These are phyloP conservation scores for Aquanectria penicillioides DNA, from an alignment of 2,329 filamentous ascomycete genomes.

Conservation along the genomic window DNA sequence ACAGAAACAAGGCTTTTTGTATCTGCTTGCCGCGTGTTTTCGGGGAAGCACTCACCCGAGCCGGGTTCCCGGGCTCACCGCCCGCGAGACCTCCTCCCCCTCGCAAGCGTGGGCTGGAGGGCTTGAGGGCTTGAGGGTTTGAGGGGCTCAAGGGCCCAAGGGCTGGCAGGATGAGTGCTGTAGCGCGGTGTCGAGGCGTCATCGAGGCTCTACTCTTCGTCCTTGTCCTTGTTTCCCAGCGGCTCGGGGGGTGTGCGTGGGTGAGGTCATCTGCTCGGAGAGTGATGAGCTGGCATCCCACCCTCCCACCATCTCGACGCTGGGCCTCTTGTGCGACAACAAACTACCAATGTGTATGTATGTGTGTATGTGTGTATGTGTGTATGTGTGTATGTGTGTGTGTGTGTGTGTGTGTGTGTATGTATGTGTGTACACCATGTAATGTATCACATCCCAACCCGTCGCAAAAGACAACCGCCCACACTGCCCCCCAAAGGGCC, in stretches of 20 bases:
- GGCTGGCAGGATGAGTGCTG: no score
- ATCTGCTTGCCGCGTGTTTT: background rate
- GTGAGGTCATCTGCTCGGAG: slow-evolving; percentile 48
- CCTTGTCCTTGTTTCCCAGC: background rate
- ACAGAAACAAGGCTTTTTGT: background rate
- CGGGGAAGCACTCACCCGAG: slow-evolving; percentile 31
- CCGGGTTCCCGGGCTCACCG: slow-evolving; percentile 39
- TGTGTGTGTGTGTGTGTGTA: no score
- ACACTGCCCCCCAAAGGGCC: background rate
- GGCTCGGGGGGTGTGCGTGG: background rate
- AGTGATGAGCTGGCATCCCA: slow-evolving; percentile 48
- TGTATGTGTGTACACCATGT: no score
- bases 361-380: background rate
- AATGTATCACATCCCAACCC: no score
- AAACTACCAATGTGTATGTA: no score
- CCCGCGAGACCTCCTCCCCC: slow-evolving; percentile 29
- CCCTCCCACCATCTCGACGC: slow-evolving; percentile 16
- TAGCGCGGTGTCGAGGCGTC: background rate
- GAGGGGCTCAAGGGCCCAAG: no score
- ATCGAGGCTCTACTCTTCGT: no score
- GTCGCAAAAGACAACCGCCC: no score
- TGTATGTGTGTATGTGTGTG: no score
- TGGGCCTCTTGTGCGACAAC: background rate
- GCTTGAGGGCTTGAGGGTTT: background rate
- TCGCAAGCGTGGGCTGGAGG: background rate